Evolutionary conservation across 495 filamentous ascomycete genomes (phyloP), one percentile per base, ranked within the genome.

Genomic region (Penicillium desertorum): DNA sequence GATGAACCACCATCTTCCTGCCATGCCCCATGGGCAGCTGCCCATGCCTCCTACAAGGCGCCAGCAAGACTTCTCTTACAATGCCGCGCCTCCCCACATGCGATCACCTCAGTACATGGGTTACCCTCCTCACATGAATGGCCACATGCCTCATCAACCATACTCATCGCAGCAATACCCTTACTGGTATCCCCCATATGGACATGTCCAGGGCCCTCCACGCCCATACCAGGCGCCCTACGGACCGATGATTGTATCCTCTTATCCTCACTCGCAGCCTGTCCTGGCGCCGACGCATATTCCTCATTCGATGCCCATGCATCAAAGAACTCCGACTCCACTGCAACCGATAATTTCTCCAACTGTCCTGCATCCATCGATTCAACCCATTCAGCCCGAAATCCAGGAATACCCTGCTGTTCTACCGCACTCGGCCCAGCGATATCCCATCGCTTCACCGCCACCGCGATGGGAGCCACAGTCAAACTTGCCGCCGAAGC

Each of bases 1-100:
- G 69, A 84, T 84, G 77, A 84, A 82, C 67, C 76, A 79, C 62
- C 77, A 82, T 63, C 62, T 81, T 65, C 74, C 81, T 61, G 71
- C 75, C 51, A 73, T 81, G 71, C 75, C 78, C 61, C 80, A 79
- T 74, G 79, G 78, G 73, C 81, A 80, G 72, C 77, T 79, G 53
- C 77, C 81, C 39, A 76, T 82, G 66, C 75, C 76, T 45, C 70
- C 73, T 54, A 71, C 74, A 10, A 70, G 80, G 60, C 67, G 78
- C 56, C 79, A 78, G 61, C 77, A 79, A 62, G 81, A 82, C 27
- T 66, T 77, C 46, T 62, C 72, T 39, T 83, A 81, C 62, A 64
- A 74, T 23, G 62, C 75, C n/a, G 72, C 59, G 2, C 73, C 71
- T 47, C 72, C 75, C 43, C 77, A 75, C 51, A 78, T 80, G 70